A percentile compares a stretch with the other conserved stretches of the same genome.
These are phyloP conservation scores for Vigna reflexopilosa DNA, from an alignment of 306 rosid genomes.

Conservation along the genomic window DNA sequence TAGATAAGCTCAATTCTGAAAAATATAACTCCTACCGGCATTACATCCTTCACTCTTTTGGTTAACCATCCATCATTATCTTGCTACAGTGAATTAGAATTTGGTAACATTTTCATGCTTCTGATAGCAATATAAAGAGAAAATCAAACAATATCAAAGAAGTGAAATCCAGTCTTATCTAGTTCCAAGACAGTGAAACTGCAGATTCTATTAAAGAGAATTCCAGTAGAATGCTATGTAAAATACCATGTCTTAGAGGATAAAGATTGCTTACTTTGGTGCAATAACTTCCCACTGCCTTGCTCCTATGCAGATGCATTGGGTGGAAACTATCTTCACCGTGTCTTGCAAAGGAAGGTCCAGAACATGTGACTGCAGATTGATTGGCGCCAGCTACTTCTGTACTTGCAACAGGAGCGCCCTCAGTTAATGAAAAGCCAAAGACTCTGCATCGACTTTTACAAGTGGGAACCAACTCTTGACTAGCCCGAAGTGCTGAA, in stretches of 20 bases:
- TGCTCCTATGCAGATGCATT: slow-evolving; percentile 57
- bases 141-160: not conserved
- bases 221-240: slow-evolving; percentile 40
- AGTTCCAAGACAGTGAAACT: slow-evolving; percentile 26
- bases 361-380: slow-evolving; percentile 54
- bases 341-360: slow-evolving; percentile 56
- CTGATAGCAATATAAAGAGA: slow-evolving; percentile 43
- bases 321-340: slow-evolving; percentile 65
- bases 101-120: slow-evolving; percentile 33
- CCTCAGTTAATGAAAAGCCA: slow-evolving; percentile 87
- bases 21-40: not conserved
- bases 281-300: slow-evolving; percentile 62
- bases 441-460: slow-evolving; percentile 89
- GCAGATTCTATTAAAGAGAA: slow-evolving; percentile 17
- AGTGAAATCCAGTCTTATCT: not conserved
- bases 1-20: not conserved
- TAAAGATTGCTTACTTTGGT: slow-evolving; percentile 70
- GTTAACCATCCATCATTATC: slow-evolving; percentile 44
- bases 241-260: slow-evolving; percentile 40
- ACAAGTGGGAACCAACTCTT: slow-evolving; percentile 66
- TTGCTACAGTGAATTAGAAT: slow-evolving; percentile 44
- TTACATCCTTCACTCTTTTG: slow-evolving; percentile 32
- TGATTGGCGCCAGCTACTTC: slow-evolving; percentile 48
- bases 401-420: slow-evolving; percentile 48
- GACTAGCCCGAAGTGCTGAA: slow-evolving; percentile 52